A percentile compares a stretch with the other conserved stretches of the same genome.
Evolutionary conservation across 768 basidiomycete species (phyloP).

Genomic region (Rhodotorula kratochvilovae): DNA sequence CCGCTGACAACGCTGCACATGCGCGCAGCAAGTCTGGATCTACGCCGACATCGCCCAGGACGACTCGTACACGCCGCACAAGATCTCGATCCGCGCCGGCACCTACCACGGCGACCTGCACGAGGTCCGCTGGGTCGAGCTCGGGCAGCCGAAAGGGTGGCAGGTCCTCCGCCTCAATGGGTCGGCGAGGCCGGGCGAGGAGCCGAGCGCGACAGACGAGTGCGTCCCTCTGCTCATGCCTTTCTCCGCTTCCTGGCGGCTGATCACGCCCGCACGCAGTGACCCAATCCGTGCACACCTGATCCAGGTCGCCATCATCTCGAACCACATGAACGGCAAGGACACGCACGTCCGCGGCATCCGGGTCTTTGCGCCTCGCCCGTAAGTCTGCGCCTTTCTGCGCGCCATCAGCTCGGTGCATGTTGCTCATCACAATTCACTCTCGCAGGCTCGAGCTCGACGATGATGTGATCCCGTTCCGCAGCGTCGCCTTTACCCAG

Average conservation of each 20-base stretch:
- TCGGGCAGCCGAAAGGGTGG: slow-evolving; percentile 93
- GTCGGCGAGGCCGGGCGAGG: slow-evolving; percentile 46
- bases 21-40: slow-evolving; percentile 72
- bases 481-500: slow-evolving; percentile 63
- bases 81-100: slow-evolving; percentile 82
- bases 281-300: slow-evolving; percentile 85
- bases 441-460: slow-evolving; percentile 47
- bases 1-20: background rate
- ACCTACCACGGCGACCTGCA: slow-evolving; percentile 87
- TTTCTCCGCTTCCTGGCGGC: background rate
- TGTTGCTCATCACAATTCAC: background rate
- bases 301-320: slow-evolving; percentile 79
- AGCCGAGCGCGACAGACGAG: slow-evolving; percentile 74
- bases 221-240: slow-evolving; percentile 49
- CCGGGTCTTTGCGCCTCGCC: slow-evolving; percentile 74
- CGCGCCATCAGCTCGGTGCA: slow-evolving; percentile 52
- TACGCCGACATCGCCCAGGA: slow-evolving; percentile 74
- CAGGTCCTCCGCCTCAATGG: slow-evolving; percentile 78
- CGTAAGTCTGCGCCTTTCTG: slow-evolving; percentile 54
- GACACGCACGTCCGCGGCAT: slow-evolving; percentile 96
- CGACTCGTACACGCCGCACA: slow-evolving; percentile 95
- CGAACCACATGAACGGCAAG: slow-evolving; percentile 97
- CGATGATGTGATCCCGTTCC: slow-evolving; percentile 71
- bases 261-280: slow-evolving; percentile 50
- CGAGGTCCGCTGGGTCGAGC: slow-evolving; percentile 64